These are phyloP conservation scores for Amaranthus palmeri DNA, from an alignment of 148 eudicot species.

Conservation along the genomic window DNA sequence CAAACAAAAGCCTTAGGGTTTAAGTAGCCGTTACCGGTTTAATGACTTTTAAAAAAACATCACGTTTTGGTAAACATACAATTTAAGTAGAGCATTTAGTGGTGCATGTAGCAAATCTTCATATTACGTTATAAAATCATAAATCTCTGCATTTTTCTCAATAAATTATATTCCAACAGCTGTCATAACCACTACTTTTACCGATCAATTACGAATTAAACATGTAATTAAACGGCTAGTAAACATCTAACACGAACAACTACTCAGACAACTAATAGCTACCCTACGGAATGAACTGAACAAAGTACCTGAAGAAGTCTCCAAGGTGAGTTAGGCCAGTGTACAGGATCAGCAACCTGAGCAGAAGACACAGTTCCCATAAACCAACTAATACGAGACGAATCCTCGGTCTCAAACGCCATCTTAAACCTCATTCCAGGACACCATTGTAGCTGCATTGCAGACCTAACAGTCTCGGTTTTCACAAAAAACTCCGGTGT, in stretches of 20 bases:
- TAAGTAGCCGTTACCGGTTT: too few species aligned
- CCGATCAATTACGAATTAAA: too few species aligned
- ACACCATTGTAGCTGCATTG: constrained; percentile 78
- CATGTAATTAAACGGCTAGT: too few species aligned
- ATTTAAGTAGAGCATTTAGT: too few species aligned
- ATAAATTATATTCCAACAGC: not conserved
- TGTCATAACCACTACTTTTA: too few species aligned
- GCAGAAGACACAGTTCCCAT: constrained; percentile 88
- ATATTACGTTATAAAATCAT: too few species aligned
- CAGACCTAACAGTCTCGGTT: constrained; percentile 54
- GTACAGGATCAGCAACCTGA: constrained; percentile 72
- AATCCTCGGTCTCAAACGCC: constrained; percentile 99
- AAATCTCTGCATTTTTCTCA: not conserved
- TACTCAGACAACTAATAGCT: too few species aligned
- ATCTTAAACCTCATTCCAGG: constrained; percentile 95
- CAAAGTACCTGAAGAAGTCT: constrained; percentile 73
- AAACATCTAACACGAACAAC: not conserved
- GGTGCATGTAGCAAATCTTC: too few species aligned
- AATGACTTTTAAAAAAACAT: too few species aligned
- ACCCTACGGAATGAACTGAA: not conserved
- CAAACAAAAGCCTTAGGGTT: too few species aligned
- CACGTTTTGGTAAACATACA: too few species aligned
- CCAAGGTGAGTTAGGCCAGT: constrained; percentile 97
- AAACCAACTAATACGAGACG: constrained; percentile 96
- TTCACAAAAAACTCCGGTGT: constrained; percentile 89